phyloP scores from a whole-genome alignment of 768 basidiomycete genomes.

The Xerocomellus dryophilus region DNA sequence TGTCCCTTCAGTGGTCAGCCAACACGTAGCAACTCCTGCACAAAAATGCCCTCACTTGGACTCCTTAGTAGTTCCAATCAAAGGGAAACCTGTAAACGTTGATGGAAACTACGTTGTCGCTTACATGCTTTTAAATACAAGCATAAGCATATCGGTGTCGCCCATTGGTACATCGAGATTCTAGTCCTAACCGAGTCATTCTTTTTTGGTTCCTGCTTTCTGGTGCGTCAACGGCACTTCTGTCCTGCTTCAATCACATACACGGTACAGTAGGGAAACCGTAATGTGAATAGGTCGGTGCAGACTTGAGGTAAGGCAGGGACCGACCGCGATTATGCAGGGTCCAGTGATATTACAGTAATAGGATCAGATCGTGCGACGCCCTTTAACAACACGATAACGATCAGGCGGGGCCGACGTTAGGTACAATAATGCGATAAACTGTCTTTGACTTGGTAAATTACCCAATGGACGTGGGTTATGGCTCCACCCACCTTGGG shows the following conservation, averaged over 20 bases:
- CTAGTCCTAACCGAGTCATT: not conserved
- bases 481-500: slow-evolving; percentile 1
- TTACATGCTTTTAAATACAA: not conserved
- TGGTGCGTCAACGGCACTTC: slow-evolving; percentile 5
- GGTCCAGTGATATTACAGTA: slow-evolving; percentile 22
- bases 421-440: slow-evolving; percentile 7
- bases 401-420: slow-evolving; percentile 1
- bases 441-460: not conserved
- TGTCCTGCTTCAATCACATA: not conserved
- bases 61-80: not conserved
- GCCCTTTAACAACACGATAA: slow-evolving; percentile 14
- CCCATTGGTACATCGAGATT: not conserved
- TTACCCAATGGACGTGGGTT: slow-evolving; percentile 2
- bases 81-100: no score
- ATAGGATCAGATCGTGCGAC: slow-evolving; percentile 13
- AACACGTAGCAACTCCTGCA: not conserved
- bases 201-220: not conserved
- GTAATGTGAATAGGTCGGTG: slow-evolving; percentile 1
- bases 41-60: not conserved
- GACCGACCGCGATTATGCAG: slow-evolving; percentile 13
- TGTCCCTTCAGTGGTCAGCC: not conserved
- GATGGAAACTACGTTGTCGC: not conserved
- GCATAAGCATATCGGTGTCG: not conserved
- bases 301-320: slow-evolving; percentile 3
- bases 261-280: not conserved